Conservation (phyloP, 164 flowering plant species). For the Vitis amurensis region DNA sequence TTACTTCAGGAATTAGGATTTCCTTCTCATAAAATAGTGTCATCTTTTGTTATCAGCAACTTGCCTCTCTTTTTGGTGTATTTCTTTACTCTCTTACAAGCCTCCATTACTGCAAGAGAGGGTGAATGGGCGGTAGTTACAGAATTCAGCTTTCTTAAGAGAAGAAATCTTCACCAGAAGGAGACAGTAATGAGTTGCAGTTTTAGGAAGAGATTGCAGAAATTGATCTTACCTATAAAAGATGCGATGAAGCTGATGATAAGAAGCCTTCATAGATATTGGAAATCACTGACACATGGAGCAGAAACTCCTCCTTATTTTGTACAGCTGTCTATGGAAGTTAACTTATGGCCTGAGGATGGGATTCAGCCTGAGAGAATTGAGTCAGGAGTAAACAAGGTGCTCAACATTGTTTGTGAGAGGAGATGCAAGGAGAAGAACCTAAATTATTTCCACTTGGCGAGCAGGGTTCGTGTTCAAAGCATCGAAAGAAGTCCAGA, state of each 20-base stretch:
- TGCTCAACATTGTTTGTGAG: conserved; percentile 50
- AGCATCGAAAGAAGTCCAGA: conserved; percentile 84
- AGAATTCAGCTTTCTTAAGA: conserved; percentile 34
- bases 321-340: conserved; percentile 84
- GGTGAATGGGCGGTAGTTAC: conserved; percentile 54
- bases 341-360: conserved; percentile 72
- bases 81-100: conserved; percentile 73
- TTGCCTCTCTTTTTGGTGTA: conserved; percentile 80
- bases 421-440: conserved; percentile 53
- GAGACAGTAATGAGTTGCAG: conserved; percentile 21
- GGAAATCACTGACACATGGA: conserved; percentile 74
- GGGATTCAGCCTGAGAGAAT: conserved; percentile 83
- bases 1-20: conserved; percentile 63
- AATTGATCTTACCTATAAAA: conserved; percentile 26
- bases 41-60: conserved; percentile 74
- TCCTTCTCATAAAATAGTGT: conserved; percentile 49
- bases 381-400: conserved; percentile 69
- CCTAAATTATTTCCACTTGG: conserved; percentile 33
- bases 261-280: conserved; percentile 50
- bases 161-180: conserved; percentile 24
- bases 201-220: conserved; percentile 25
- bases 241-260: conserved; percentile 28
- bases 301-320: conserved; percentile 90
- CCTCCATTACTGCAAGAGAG: conserved; percentile 75
- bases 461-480: conserved; percentile 72